A percentile compares a stretch with the other conserved stretches of the same genome.
phyloP scores from a whole-genome alignment of 1,284 basidiomycete genomes.

The Microbotryum silenes-acaulis region DNA sequence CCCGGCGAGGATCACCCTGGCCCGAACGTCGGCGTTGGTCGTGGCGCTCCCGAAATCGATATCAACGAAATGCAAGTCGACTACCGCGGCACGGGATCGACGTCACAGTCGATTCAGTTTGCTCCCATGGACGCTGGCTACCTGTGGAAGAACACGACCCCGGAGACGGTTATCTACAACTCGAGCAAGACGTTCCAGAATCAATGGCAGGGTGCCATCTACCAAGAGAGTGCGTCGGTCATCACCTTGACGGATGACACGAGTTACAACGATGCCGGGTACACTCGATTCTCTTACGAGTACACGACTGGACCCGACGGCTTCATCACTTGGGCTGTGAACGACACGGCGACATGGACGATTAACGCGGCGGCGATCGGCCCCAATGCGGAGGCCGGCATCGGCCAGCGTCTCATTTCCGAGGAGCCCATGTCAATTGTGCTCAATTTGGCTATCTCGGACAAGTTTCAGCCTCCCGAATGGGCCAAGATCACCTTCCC shows the following conservation, averaged over 20 bases:
- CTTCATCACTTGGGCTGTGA: constrained; percentile 64
- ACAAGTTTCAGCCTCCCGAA: not conserved
- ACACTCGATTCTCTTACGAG: constrained; percentile 22
- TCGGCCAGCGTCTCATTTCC: constrained; percentile 64
- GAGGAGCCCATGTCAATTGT: constrained; percentile 41
- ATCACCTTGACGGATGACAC: constrained; percentile 28
- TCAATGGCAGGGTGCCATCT: constrained; percentile 28
- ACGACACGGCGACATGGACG: constrained; percentile 63
- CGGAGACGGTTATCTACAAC: constrained; percentile 48
- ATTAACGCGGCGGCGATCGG: constrained; percentile 63
- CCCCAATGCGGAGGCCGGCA: constrained; percentile 57
- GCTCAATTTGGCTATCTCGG: constrained; percentile 41
- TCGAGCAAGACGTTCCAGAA: constrained; percentile 46
- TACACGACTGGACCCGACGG: constrained; percentile 24
- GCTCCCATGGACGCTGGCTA: constrained; percentile 49
- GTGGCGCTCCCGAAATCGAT: constrained; percentile 49
- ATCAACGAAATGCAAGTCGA: constrained; percentile 48
- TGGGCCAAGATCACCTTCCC: constrained; percentile 41
- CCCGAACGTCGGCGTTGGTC: constrained; percentile 36
- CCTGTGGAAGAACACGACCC: constrained; percentile 46
- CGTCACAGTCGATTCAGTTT: constrained; percentile 44
- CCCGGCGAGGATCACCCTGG: constrained; percentile 43
- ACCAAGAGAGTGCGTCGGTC: constrained; percentile 30
- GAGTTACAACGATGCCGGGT: constrained; percentile 27
- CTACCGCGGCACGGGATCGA: constrained; percentile 38